These are phyloP conservation scores for Suhomyces prunicola DNA, from an alignment of 805 yeast genomes.

Conservation along the genomic window DNA sequence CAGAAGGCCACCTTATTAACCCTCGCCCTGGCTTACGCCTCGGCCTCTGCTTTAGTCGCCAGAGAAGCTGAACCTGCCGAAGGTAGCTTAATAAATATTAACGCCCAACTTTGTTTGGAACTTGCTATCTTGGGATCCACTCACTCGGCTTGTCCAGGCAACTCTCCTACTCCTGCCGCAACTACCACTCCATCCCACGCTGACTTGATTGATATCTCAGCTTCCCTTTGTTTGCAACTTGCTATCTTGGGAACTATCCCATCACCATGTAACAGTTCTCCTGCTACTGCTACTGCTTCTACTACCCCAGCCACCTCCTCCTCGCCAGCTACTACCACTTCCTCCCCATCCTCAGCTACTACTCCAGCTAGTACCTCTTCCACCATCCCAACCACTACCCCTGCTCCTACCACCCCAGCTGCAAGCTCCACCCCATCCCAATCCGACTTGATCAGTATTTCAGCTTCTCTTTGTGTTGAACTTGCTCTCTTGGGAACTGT, in stretches of 20 bases:
- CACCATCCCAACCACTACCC: not conserved
- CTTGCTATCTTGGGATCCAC: not conserved
- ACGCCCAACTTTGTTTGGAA: not conserved
- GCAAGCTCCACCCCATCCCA: constrained; percentile 3
- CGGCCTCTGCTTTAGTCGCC: not conserved
- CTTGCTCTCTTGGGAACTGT: not conserved
- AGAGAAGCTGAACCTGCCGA: not conserved
- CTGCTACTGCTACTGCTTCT: constrained; percentile 1
- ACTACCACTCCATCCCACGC: not conserved
- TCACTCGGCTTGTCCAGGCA: not conserved
- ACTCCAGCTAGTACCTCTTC: constrained; percentile 1
- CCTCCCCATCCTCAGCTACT: constrained; percentile 1
- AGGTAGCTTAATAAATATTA: not conserved
- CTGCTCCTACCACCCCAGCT: constrained; percentile 3
- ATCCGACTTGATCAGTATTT: not conserved
- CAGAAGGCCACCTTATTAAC: not conserved
- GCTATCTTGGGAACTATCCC: not conserved
- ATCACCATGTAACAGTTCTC: not conserved
- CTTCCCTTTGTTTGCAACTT: not conserved
- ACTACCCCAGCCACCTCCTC: not conserved
- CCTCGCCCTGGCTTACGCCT: not conserved
- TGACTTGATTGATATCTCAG: not conserved
- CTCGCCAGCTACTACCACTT: not conserved
- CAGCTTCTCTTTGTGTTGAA: not conserved
- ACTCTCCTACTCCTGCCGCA: not conserved